Percentiles rank a stretch among this genome's conserved stretches.
phyloP scores from a whole-genome alignment of 331 rosid species.

The Ulmus americana region DNA sequence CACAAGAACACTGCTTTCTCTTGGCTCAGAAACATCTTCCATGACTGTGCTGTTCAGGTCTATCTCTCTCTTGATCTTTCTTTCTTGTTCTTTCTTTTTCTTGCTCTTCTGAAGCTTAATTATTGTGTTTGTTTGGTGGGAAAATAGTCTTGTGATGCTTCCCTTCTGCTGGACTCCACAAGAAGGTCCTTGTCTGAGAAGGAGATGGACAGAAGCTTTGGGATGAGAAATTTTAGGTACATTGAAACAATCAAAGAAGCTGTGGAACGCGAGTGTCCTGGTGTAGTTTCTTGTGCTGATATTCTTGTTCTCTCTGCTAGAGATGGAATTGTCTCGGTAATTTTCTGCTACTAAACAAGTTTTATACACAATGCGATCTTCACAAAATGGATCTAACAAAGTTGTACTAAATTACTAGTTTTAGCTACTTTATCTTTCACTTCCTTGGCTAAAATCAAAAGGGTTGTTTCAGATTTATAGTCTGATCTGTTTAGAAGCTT shows the following conservation, averaged over 20 bases:
- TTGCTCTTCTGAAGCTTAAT: neutral
- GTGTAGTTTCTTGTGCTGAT: slow-evolving; percentile 91
- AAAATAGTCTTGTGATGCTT: slow-evolving; percentile 84
- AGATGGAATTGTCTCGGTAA: slow-evolving; percentile 80
- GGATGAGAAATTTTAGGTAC: slow-evolving; percentile 92
- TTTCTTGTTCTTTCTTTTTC: neutral
- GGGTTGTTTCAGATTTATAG: no score
- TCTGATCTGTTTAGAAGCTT: no score
- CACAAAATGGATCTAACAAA: no score
- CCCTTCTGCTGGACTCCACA: slow-evolving; percentile 82
- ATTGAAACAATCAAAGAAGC: slow-evolving; percentile 91
- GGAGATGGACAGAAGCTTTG: slow-evolving; percentile 94
- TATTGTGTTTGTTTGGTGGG: neutral
- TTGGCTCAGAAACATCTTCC: slow-evolving; percentile 96
- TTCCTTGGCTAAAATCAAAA: no score
- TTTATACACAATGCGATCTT: neutral
- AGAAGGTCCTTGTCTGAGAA: slow-evolving; percentile 83
- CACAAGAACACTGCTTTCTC: slow-evolving; percentile 99
- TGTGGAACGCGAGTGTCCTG: slow-evolving; percentile 89
- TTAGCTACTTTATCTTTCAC: no score
- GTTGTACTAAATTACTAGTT: no score
- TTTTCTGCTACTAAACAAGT: neutral
- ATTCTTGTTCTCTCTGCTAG: slow-evolving; percentile 86
- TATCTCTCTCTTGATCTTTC: neutral
- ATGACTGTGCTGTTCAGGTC: slow-evolving; percentile 95